Evolutionary conservation across 768 basidiomycete genomes (phyloP), one percentile per base, ranked within the genome.

Genomic region (Collybiopsis luxurians): DNA sequence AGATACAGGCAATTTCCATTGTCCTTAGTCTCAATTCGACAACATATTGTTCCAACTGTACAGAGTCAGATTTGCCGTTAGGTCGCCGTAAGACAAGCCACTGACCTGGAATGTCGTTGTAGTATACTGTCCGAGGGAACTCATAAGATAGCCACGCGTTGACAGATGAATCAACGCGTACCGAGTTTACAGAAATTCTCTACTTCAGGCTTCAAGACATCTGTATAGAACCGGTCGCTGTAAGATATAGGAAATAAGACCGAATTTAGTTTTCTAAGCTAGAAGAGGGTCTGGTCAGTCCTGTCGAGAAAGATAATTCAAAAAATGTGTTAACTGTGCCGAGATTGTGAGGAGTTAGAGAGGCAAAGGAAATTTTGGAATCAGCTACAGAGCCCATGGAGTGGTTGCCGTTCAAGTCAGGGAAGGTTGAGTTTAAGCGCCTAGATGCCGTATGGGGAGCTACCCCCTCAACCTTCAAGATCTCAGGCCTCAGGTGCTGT

Each of bases 221-320:
- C 90, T 64, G 81, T 73, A 73, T 94, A 96, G 76, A 95, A 95
- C 68, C 86, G 87, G 63, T 92, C 89, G 69, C 87, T 86, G 70
- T 95, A 96, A 64, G 85, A 86, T 68, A 95, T 89, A 26, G 94
- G 92, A 69, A 95, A 94, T 40, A 95, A 80, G 39, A 94, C 90
- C 2, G 86, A 84, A 61, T 85, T 85, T 27, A 87, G 75, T 63
- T 57, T 49, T 27, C 27, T 51, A 23, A 51, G 23, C 50, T 51
- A 24, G 31, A 13, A 6, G 38, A 24, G 38, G 44, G 28, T 19
- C 26, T 27, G n/a, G 24, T 53, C 11, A 27, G 17, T 13, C 17
- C 40, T 42, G 23, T n/a, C n/a, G n/a, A n/a, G 30, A 43, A n/a
- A 43, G 71, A 87, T 80, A 40, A 81, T 66, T 65, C 82, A 86